phyloP scores from a whole-genome alignment of 1,139 yeast species.

The Sugiyamaella neomexicana region DNA sequence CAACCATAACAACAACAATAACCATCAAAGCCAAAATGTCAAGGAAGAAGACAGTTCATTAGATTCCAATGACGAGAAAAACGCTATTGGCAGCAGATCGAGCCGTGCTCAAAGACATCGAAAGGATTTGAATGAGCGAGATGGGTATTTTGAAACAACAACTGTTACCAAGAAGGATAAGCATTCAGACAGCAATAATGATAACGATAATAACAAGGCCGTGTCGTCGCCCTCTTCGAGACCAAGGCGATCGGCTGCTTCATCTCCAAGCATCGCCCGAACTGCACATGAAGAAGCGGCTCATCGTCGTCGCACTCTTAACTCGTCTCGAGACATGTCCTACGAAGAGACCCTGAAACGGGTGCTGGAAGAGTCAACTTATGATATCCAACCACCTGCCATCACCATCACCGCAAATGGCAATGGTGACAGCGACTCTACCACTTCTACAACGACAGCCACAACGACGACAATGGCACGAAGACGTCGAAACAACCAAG shows the following conservation, averaged over 20 bases:
- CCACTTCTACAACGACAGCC: neutral
- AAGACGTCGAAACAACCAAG: conserved; percentile 4
- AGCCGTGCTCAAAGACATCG: conserved; percentile 15
- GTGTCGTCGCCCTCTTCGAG: conserved; percentile 8
- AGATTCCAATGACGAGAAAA: conserved; percentile 5
- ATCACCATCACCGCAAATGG: conserved; percentile 1
- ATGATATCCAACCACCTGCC: conserved; percentile 39
- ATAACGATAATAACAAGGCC: neutral
- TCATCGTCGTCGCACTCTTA: conserved; percentile 37
- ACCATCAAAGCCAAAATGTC: conserved; percentile 9
- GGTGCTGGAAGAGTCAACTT: conserved; percentile 70
- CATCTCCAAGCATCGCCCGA: conserved; percentile 1
- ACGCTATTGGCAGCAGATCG: conserved; percentile 4
- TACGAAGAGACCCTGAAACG: conserved; percentile 68
- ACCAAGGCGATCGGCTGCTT: conserved; percentile 2
- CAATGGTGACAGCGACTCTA: conserved; percentile 6
- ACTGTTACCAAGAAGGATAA: neutral
- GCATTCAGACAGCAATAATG: neutral
- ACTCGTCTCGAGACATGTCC: conserved; percentile 51
- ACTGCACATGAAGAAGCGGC: conserved; percentile 8
- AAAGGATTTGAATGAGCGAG: conserved; percentile 14
- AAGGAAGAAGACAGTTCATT: neutral
- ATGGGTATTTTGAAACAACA: conserved; percentile 6
- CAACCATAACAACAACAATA: conserved; percentile 11
- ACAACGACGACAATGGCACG: conserved; percentile 5